Evolutionary conservation across 139 green algal genomes (phyloP).

Genomic region (Chlamydomonas incerta): DNA sequence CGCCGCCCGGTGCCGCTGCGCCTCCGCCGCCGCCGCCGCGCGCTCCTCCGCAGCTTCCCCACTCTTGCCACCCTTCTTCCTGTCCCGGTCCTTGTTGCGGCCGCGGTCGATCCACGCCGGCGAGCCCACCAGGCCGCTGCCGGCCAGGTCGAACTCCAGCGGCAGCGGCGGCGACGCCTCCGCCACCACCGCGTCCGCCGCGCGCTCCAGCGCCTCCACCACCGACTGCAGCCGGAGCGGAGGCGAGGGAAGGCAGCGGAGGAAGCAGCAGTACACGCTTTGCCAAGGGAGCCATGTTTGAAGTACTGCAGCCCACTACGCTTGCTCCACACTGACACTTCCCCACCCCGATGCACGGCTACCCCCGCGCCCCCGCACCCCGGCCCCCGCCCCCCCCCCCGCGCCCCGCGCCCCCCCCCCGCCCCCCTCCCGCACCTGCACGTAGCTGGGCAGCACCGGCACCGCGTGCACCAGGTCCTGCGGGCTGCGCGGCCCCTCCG

Average conservation of each 20-base stretch:
- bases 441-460: constrained; percentile 55
- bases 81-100: not conserved
- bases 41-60: not conserved
- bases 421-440: not conserved
- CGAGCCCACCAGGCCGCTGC: constrained; percentile 6
- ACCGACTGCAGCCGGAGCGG: not conserved
- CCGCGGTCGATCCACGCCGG: not conserved
- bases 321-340: too few species aligned
- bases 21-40: not conserved
- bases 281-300: not conserved
- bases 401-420: too few species aligned
- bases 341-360: too few species aligned
- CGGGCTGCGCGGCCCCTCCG: constrained; percentile 30
- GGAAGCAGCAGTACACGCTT: not conserved
- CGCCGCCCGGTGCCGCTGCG: constrained; percentile 16
- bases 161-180: constrained; percentile 17
- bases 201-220: constrained; percentile 28
- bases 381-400: too few species aligned
- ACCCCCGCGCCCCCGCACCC: too few species aligned
- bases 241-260: not conserved
- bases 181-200: constrained; percentile 16
- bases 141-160: constrained; percentile 38
- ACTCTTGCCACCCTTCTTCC: not conserved
- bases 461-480: constrained; percentile 58
- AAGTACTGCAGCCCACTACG: not conserved